Percentiles rank a stretch among this genome's conserved stretches.
These are phyloP conservation scores for Daldinia concentrica DNA, from an alignment of 495 filamentous ascomycete species.

Conservation along the genomic window DNA sequence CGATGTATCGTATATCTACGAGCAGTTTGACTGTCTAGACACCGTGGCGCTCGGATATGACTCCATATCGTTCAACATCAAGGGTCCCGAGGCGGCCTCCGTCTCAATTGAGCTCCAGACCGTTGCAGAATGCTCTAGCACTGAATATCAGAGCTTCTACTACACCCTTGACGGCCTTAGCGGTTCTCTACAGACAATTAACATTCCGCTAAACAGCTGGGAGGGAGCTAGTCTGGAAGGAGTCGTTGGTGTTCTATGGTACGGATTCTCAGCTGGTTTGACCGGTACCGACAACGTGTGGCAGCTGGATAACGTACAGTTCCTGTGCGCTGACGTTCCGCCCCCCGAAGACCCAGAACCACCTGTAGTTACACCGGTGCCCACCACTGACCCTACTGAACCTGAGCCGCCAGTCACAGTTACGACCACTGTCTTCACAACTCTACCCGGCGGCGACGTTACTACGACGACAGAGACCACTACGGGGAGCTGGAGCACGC, in stretches of 20 bases:
- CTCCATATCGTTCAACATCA: constrained; percentile 63
- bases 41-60: constrained; percentile 58
- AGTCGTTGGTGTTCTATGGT: constrained; percentile 62
- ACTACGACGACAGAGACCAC: constrained; percentile 28
- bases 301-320: constrained; percentile 62
- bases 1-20: constrained; percentile 65
- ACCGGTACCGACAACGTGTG: constrained; percentile 53
- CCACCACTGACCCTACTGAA: constrained; percentile 28
- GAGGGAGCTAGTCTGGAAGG: constrained; percentile 61
- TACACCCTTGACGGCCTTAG: constrained; percentile 59
- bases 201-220: constrained; percentile 62
- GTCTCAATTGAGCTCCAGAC: constrained; percentile 66
- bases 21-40: constrained; percentile 61
- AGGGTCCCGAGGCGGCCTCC: constrained; percentile 60
- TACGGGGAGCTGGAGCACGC: constrained; percentile 18
- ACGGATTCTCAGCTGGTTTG: constrained; percentile 54
- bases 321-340: constrained; percentile 54
- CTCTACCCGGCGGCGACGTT: constrained; percentile 19
- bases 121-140: constrained; percentile 52
- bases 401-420: constrained; percentile 22
- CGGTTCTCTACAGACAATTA: constrained; percentile 61
- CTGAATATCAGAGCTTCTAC: constrained; percentile 58
- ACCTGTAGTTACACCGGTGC: constrained; percentile 24
- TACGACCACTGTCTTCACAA: constrained; percentile 29
- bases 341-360: constrained; percentile 35